Percentiles rank a stretch among this genome's conserved stretches.
phyloP scores from a whole-genome alignment of 352 stramenopile genomes.

The Phytophthora litchii region DNA sequence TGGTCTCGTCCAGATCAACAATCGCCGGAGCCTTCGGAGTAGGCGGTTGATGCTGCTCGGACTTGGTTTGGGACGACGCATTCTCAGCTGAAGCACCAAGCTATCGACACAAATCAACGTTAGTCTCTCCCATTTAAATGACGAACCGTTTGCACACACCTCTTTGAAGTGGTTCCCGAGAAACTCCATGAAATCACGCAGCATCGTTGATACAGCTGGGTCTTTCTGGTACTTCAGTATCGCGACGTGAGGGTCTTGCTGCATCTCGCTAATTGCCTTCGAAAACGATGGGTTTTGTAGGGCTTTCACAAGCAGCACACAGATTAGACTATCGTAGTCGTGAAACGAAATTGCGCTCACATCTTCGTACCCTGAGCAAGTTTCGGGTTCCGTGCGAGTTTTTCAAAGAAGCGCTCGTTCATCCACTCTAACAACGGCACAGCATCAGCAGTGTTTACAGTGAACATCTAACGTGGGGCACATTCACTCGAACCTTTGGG shows the following conservation, averaged over 20 bases:
- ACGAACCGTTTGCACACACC: conserved; percentile 22
- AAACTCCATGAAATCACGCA: conserved; percentile 77
- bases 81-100: conserved; percentile 42
- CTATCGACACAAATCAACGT: conserved; percentile 20
- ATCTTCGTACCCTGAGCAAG: conserved; percentile 50
- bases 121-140: not conserved
- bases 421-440: conserved; percentile 64
- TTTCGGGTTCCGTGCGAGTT: conserved; percentile 62
- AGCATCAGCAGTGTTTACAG: not conserved
- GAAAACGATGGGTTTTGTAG: conserved; percentile 74
- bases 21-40: conserved; percentile 37
- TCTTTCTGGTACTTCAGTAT: conserved; percentile 77
- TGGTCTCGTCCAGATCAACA: conserved; percentile 60
- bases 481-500: conserved; percentile 47
- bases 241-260: conserved; percentile 59
- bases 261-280: conserved; percentile 71
- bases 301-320: conserved; percentile 29
- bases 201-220: conserved; percentile 57
- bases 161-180: conserved; percentile 78
- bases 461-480: not conserved
- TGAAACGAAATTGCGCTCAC: not conserved
- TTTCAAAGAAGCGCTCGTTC: conserved; percentile 72
- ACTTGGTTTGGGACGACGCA: conserved; percentile 11
- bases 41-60: conserved; percentile 10
- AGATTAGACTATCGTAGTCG: not conserved